Base-by-base conservation (phyloP, 805 yeast species). In the Clavispora phyllophila region DNA sequence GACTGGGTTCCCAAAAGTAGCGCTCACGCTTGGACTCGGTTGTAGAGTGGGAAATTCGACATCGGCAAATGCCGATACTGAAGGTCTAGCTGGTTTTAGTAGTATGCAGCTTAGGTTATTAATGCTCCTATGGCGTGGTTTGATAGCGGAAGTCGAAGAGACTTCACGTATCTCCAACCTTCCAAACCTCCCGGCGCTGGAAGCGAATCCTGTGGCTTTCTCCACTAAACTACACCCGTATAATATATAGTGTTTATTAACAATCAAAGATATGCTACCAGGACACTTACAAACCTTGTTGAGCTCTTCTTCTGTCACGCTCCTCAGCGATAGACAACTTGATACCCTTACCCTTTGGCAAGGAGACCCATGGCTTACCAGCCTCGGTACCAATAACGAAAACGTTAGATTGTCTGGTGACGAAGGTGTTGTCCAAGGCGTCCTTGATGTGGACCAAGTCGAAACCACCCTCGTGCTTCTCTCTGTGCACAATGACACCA, bases 261-360 rank as follows among this genome's bases (percentile, higher is more conserved):
- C n/a, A 18, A 26, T 27, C 31, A 27, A 27, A n/a, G 58, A 55
- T 43, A 47, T 58, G 62, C 59, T 57, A 56, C 59, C 61, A 56
- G 45, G 63, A 62, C 52, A 57, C 96, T 54, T 60, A 60, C 57
- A 61, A 56, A 41, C 61, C 63, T 27, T 43, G 47, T 70, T 79
- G 85, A 67, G 91, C 89, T 78, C 96, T 86, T 78, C 95, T 90
- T 82, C 90, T 82, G 87, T 89, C 96, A 78, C 96, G 88, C 83
- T 89, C 96, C 79, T 89, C 96, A 68, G 96, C 79, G 70, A 89
- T 89, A 65, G 91, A 71, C 70, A 89, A 82, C 82, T 89, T 89
- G 75, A 89, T 85, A 85, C 97, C 97, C 84, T 89, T 89, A 79
- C 96, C 97, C 91, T 88, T 89, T 79, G 97, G 96, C 74, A 89